A percentile compares a stretch with the other conserved stretches of the same genome.
Evolutionary conservation across 768 basidiomycete genomes (phyloP).

Genomic region (Tubosaeta brunneosetosa): DNA sequence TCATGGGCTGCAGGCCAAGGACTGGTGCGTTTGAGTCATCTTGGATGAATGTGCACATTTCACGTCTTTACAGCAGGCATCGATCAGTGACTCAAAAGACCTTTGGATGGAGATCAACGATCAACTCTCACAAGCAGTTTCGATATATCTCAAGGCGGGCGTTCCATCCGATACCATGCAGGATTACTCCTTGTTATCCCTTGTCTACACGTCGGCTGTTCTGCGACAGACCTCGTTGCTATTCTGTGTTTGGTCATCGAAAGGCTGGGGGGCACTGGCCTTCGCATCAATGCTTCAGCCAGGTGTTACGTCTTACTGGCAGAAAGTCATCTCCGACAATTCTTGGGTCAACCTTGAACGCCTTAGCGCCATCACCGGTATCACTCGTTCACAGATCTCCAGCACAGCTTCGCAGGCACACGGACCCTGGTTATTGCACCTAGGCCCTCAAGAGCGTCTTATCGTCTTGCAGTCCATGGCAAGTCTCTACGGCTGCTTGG

Average conservation of each 20-base stretch:
- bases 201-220: slow-evolving; percentile 61
- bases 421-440: slow-evolving; percentile 82
- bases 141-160: slow-evolving; percentile 56
- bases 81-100: slow-evolving; percentile 49
- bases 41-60: slow-evolving; percentile 1
- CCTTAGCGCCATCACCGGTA: slow-evolving; percentile 61
- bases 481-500: slow-evolving; percentile 73
- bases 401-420: slow-evolving; percentile 65
- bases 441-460: slow-evolving; percentile 74
- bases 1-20: slow-evolving; percentile 78
- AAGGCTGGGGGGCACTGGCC: slow-evolving; percentile 80
- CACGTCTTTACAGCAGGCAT: slow-evolving; percentile 45
- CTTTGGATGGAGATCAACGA: slow-evolving; percentile 76
- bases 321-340: slow-evolving; percentile 51
- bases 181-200: slow-evolving; percentile 58
- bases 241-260: slow-evolving; percentile 78
- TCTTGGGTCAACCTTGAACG: slow-evolving; percentile 57
- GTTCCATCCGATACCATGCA: slow-evolving; percentile 49
- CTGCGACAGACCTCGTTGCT: slow-evolving; percentile 71
- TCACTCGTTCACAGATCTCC: slow-evolving; percentile 67
- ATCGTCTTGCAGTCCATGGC: slow-evolving; percentile 65
- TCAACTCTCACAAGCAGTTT: slow-evolving; percentile 59
- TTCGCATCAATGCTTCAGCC: slow-evolving; percentile 72
- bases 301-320: slow-evolving; percentile 52
- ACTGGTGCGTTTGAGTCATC: slow-evolving; percentile 44